These are phyloP conservation scores for Nidularia sp. DNA, from an alignment of 768 basidiomycete species.

Conservation along the genomic window DNA sequence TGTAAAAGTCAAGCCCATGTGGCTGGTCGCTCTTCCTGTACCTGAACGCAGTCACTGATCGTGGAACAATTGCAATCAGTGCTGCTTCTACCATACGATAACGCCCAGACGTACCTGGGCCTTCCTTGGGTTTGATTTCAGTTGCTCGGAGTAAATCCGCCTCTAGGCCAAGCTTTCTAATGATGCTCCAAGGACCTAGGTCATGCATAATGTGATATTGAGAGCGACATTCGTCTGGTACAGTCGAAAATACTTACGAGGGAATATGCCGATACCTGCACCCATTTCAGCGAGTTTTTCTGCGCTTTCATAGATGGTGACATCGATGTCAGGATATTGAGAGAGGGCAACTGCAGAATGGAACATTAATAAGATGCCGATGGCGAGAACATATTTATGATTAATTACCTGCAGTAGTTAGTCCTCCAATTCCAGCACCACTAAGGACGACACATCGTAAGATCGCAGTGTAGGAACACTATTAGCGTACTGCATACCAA, in stretches of 20 bases:
- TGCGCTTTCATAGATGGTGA: constrained; percentile 54
- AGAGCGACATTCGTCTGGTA: neutral
- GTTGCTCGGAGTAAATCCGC: constrained; percentile 35
- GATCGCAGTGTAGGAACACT: constrained; percentile 7
- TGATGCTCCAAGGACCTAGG: constrained; percentile 45
- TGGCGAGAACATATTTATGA: neutral
- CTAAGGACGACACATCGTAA: constrained; percentile 21
- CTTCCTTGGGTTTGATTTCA: constrained; percentile 32
- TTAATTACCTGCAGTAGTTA: constrained; percentile 34
- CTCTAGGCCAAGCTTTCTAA: constrained; percentile 41
- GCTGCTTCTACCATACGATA: neutral
- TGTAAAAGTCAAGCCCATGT: constrained; percentile 48
- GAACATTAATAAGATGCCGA: constrained; percentile 5
- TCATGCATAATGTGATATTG: constrained; percentile 2
- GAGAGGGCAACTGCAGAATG: constrained; percentile 33
- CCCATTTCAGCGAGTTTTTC: constrained; percentile 48
- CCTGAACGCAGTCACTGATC: constrained; percentile 44
- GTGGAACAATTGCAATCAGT: constrained; percentile 1
- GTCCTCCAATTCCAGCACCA: constrained; percentile 50
- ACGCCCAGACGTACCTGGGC: constrained; percentile 26
- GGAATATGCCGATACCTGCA: constrained; percentile 58
- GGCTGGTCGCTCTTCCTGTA: constrained; percentile 62
- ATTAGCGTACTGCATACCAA: constrained; percentile 34
- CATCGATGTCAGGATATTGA: constrained; percentile 47
- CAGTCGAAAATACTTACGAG: constrained; percentile 25